phyloP scores from a whole-genome alignment of 495 filamentous ascomycete genomes.

The Annulohypoxylon stygium region DNA sequence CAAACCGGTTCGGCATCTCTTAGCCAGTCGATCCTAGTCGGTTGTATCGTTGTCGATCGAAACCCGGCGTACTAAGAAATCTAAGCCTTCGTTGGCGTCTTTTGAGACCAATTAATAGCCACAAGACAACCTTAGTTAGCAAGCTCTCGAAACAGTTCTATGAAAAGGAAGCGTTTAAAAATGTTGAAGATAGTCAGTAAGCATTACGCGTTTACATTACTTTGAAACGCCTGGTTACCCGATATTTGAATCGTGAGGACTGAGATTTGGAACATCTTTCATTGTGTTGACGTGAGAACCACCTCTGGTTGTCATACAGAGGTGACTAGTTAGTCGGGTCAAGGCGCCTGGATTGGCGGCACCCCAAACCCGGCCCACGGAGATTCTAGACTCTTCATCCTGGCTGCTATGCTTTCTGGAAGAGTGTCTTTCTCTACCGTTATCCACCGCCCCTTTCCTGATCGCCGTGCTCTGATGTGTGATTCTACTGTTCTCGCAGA shows the following conservation, averaged over 20 bases:
- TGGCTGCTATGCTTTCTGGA: slow-evolving; percentile 29
- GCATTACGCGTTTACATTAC: neutral
- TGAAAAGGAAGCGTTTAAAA: slow-evolving; percentile 14
- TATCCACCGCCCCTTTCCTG: slow-evolving; percentile 56
- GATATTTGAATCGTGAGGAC: neutral
- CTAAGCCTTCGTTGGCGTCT: slow-evolving; percentile 21
- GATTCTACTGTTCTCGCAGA: slow-evolving; percentile 54
- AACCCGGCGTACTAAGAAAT: neutral
- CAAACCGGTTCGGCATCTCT: slow-evolving; percentile 38
- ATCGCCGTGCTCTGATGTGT: slow-evolving; percentile 52
- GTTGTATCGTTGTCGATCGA: slow-evolving; percentile 8
- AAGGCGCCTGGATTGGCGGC: too few species aligned
- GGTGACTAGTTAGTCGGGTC: too few species aligned
- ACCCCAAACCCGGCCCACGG: neutral
- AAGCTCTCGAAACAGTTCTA: slow-evolving; percentile 14
- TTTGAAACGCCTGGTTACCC: neutral
- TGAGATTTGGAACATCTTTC: neutral
- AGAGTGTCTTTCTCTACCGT: slow-evolving; percentile 55
- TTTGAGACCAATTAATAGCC: slow-evolving; percentile 10
- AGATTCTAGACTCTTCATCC: slow-evolving; percentile 15
- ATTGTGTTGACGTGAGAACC: neutral
- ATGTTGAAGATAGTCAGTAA: neutral
- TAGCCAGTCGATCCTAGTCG: slow-evolving; percentile 33
- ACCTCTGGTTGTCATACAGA: neutral
- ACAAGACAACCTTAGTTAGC: slow-evolving; percentile 19